Evolutionary conservation across 768 basidiomycete species (phyloP).

Genomic region (Amanita thiersii): DNA sequence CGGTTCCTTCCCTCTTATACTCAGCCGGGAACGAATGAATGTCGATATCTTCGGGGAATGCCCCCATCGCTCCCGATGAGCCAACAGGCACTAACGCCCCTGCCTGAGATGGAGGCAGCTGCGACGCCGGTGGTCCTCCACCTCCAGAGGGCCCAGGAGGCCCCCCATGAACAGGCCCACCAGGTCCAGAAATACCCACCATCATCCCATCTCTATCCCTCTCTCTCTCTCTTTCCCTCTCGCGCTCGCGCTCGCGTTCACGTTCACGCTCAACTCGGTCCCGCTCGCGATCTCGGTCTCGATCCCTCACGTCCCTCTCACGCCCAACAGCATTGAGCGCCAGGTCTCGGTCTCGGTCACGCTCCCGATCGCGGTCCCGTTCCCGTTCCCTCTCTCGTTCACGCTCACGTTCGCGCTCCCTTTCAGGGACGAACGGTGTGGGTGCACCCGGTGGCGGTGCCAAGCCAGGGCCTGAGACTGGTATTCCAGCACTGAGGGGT

Average conservation of each 20-base stretch:
- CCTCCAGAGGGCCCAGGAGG: slow-evolving; percentile 2
- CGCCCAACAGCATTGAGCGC: not conserved
- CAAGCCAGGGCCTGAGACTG: slow-evolving; percentile 5
- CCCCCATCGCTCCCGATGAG: slow-evolving; percentile 14
- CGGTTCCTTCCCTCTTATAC: slow-evolving; percentile 64
- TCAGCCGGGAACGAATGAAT: slow-evolving; percentile 37
- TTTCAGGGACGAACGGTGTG: slow-evolving; percentile 4
- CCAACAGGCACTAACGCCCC: slow-evolving; percentile 13
- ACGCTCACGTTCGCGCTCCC: slow-evolving; percentile 5
- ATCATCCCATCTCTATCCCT: slow-evolving; percentile 5
- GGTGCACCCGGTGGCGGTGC: slow-evolving; percentile 1
- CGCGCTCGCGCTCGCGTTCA: slow-evolving; percentile 2
- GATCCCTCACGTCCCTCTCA: not conserved
- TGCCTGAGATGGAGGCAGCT: slow-evolving; percentile 3
- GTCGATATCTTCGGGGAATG: slow-evolving; percentile 40
- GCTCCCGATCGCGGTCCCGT: not conserved
- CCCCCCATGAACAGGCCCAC: slow-evolving; percentile 4
- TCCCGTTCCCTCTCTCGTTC: slow-evolving; percentile 8
- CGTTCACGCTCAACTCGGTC: slow-evolving; percentile 5
- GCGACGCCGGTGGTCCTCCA: slow-evolving; percentile 8
- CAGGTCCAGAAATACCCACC: slow-evolving; percentile 8
- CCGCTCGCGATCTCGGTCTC: slow-evolving; percentile 8
- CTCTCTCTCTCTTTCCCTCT: slow-evolving; percentile 1
- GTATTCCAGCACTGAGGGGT: slow-evolving; percentile 6
- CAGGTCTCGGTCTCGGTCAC: slow-evolving; percentile 6